Evolutionary conservation across 495 filamentous ascomycete genomes (phyloP).

Genomic region (Apiosordaria backusii): DNA sequence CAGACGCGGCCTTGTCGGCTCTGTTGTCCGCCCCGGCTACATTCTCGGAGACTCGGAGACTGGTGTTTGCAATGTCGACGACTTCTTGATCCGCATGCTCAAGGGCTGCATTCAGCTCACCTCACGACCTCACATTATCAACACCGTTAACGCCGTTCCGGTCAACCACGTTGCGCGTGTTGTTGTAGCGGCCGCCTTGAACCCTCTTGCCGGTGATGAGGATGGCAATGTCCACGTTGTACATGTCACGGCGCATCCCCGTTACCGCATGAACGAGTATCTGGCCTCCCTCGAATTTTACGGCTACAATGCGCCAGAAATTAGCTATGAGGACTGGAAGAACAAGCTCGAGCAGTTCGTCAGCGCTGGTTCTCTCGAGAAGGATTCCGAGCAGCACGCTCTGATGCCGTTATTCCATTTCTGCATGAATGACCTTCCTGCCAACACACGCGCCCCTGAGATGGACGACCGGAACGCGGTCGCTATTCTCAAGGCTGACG

Average conservation of each 20-base stretch:
- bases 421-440: constrained; percentile 72
- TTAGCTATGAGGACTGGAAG: constrained; percentile 59
- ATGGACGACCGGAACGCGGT: constrained; percentile 74
- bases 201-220: constrained; percentile 51
- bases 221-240: constrained; percentile 48
- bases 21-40: constrained; percentile 83
- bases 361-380: constrained; percentile 45
- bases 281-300: constrained; percentile 67
- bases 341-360: constrained; percentile 60
- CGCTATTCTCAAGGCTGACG: constrained; percentile 58
- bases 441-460: constrained; percentile 73
- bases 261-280: constrained; percentile 75
- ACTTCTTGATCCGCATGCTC: constrained; percentile 85
- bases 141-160: constrained; percentile 88
- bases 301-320: constrained; percentile 70
- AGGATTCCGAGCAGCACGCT: constrained; percentile 63
- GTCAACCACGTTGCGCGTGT: constrained; percentile 79
- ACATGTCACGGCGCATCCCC: constrained; percentile 69
- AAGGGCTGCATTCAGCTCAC: constrained; percentile 85
- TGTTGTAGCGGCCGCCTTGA: constrained; percentile 68
- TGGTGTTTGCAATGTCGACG: constrained; percentile 79
- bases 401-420: constrained; percentile 86
- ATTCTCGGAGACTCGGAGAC: constrained; percentile 70
- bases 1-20: constrained; percentile 67
- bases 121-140: constrained; percentile 69